Base-by-base conservation (phyloP, 2,329 filamentous ascomycete genomes). In the Sclerotinia borealis region DNA sequence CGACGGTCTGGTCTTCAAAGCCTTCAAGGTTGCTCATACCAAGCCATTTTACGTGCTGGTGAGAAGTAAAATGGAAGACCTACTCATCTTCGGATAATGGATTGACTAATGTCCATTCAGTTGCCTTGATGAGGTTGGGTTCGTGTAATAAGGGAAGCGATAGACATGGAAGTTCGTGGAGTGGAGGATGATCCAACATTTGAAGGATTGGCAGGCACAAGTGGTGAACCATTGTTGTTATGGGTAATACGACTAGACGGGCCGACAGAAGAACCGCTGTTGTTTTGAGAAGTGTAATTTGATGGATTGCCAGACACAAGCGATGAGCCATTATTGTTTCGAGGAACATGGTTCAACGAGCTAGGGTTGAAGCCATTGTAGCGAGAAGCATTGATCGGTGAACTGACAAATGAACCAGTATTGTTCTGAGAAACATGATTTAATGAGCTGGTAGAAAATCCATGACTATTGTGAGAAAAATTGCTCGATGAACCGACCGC, bases 131-230 rank as follows among this genome's bases (percentile, higher is more conserved):
- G 52, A 34, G 52, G 27, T 56, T 56, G 52, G 27, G 52, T 56
- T 1, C 52, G 25, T 17, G 52, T 56, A 15, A 64, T 43, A 22
- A 64, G 41, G 27, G 62, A 61, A 27, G 29, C 34, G 25, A 64
- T 64, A 27, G 62, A 50, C 48, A 64, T 64, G 25, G 59, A 25
- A 25, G 48, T 55, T 41, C 62, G 47, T 31, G 62, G 34, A 59
- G 15, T 48, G 19, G 59, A 27, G 11, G 59, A 52, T 34, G 59
- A 48, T 22, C 41, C 39, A 31, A 27, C 19, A 8, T 56, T 58
- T 45, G 54, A 56, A 2, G 39, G 3, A 43, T 56, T 34, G 27
- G 29, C 19, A 34, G 29, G 9, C 15, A 34, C 29, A 34, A 50
- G 48, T 50, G 52, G 22, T 22, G 39, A 45, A 27, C 27, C 45